Conservation (phyloP, 2,329 filamentous ascomycete genomes). For the Ascochyta lentis region DNA sequence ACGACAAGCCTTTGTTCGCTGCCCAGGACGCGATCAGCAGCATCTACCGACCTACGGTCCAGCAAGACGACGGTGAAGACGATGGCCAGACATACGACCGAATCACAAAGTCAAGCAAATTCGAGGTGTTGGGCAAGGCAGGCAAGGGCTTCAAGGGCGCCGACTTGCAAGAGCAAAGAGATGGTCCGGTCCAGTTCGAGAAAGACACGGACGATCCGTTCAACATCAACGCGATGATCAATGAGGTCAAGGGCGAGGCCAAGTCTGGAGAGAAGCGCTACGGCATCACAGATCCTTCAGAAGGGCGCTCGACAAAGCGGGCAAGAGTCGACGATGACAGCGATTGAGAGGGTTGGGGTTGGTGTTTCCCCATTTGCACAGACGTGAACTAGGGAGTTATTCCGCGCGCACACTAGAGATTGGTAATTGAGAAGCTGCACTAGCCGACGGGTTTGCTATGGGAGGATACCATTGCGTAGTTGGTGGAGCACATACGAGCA, state of each 20-base stretch:
- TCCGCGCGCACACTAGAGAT: conserved; percentile 7
- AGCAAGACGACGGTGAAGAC: conserved; percentile 75
- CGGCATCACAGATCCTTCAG: conserved; percentile 70
- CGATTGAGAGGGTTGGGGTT: conserved; percentile 25
- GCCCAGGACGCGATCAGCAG: conserved; percentile 93
- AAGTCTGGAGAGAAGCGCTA: conserved; percentile 72
- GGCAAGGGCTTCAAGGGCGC: conserved; percentile 88
- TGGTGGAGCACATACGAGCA: conserved; percentile 1
- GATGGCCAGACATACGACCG: conserved; percentile 84
- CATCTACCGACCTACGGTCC: conserved; percentile 84
- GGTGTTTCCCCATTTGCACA: background rate
- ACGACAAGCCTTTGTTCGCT: conserved; percentile 96
- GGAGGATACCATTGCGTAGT: conserved; percentile 4
- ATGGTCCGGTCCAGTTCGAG: conserved; percentile 96
- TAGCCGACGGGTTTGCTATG: conserved; percentile 7
- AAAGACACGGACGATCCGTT: conserved; percentile 88
- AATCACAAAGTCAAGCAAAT: conserved; percentile 84
- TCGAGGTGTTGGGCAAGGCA: conserved; percentile 85
- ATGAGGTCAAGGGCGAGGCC: conserved; percentile 72
- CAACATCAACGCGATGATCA: conserved; percentile 92
- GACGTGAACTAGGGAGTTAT: conserved; percentile 6
- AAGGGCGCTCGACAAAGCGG: conserved; percentile 66
- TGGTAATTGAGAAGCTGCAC: conserved; percentile 4
- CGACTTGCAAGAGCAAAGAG: conserved; percentile 79
- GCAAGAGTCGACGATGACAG: conserved; percentile 78